phyloP scores from a whole-genome alignment of 2,329 filamentous ascomycete species.

The Talaromyces amestolkiae region DNA sequence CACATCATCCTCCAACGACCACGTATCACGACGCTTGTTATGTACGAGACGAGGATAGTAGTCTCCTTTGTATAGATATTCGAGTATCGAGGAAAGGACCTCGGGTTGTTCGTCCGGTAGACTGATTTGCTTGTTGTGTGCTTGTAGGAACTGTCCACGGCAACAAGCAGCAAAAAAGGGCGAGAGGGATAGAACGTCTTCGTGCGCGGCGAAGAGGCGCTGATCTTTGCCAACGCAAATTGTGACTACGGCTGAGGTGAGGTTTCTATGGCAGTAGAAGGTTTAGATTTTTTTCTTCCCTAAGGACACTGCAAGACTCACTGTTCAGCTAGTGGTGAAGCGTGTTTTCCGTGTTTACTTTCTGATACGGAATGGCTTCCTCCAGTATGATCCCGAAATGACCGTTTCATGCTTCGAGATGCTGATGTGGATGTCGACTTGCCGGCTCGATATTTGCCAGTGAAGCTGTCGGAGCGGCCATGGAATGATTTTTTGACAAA shows the following conservation, averaged over 20 bases:
- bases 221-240: slow-evolving; percentile 79
- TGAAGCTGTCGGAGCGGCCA: slow-evolving; percentile 35
- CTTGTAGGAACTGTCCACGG: slow-evolving; percentile 69
- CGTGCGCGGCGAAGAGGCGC: slow-evolving; percentile 90
- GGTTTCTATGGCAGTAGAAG: slow-evolving; percentile 35
- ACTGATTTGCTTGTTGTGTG: slow-evolving; percentile 70
- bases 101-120: slow-evolving; percentile 76
- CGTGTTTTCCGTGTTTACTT: slow-evolving; percentile 28
- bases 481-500: slow-evolving; percentile 27
- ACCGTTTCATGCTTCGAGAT: slow-evolving; percentile 33
- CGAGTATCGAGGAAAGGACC: slow-evolving; percentile 87
- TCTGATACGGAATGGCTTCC: slow-evolving; percentile 28
- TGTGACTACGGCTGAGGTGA: slow-evolving; percentile 76
- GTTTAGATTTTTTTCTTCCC: not conserved
- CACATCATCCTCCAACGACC: slow-evolving; percentile 77
- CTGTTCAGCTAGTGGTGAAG: slow-evolving; percentile 36
- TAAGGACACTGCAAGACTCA: slow-evolving; percentile 25
- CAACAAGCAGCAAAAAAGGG: slow-evolving; percentile 76
- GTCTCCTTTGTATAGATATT: slow-evolving; percentile 96
- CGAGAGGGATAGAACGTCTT: slow-evolving; percentile 83
- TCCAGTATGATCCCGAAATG: slow-evolving; percentile 31
- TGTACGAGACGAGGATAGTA: slow-evolving; percentile 88
- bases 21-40: slow-evolving; percentile 81
- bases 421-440: slow-evolving; percentile 31
- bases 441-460: slow-evolving; percentile 41